Conservation (phyloP, 495 filamentous ascomycete species). For the Hypoxylon fragiforme region DNA sequence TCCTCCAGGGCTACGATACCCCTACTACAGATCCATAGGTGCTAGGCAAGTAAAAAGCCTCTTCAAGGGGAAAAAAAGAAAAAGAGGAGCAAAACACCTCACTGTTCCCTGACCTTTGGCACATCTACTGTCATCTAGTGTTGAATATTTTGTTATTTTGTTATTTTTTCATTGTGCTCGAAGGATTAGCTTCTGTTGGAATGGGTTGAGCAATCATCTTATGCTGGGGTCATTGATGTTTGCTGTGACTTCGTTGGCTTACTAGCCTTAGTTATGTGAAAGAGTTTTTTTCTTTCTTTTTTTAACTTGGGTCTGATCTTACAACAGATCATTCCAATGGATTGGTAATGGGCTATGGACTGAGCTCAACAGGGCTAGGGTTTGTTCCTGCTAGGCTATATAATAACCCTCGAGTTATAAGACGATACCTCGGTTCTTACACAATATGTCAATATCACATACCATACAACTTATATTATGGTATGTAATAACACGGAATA, state of each 20-base stretch:
- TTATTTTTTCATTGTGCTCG: too few species aligned
- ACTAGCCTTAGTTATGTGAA: constrained; percentile 11
- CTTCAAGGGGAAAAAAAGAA: neutral
- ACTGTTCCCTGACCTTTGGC: constrained; percentile 7
- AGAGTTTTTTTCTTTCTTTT: neutral
- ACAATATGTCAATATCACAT: constrained; percentile 7
- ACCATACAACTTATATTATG: constrained; percentile 3
- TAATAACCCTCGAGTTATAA: neutral
- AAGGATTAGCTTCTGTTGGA: constrained; percentile 1
- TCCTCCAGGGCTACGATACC: constrained; percentile 7
- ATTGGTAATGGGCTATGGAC: constrained; percentile 1
- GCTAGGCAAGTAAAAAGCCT: too few species aligned
- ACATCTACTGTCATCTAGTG: neutral
- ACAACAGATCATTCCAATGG: constrained; percentile 20
- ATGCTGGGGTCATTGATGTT: constrained; percentile 30
- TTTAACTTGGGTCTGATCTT: constrained; percentile 13
- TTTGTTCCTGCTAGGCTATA: too few species aligned
- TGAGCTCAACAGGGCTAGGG: too few species aligned
- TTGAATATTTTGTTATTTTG: too few species aligned
- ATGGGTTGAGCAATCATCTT: neutral
- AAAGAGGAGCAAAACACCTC: too few species aligned
- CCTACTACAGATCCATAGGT: too few species aligned
- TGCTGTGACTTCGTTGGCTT: constrained; percentile 12
- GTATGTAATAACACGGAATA: constrained; percentile 4
- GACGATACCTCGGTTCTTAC: constrained; percentile 12